phyloP scores from a whole-genome alignment of 257 asterid species.

The Solanum arcanum region DNA sequence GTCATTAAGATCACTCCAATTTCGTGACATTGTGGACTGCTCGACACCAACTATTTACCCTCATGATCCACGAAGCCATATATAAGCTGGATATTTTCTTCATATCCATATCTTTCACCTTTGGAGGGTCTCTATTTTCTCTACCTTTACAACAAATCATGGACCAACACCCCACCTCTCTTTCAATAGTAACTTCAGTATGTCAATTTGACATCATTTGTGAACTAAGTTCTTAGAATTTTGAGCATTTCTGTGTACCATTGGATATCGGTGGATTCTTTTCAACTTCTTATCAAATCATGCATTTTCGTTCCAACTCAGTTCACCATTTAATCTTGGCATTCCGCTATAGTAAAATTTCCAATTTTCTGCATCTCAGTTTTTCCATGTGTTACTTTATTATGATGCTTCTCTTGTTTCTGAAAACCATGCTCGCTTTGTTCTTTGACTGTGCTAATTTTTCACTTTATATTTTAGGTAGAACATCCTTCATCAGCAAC shows the following conservation, averaged over 20 bases:
- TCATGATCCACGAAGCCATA: background rate
- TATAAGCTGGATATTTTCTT: background rate
- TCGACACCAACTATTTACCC: background rate
- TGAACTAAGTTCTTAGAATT: background rate
- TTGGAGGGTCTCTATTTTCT: background rate
- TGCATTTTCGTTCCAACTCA: background rate
- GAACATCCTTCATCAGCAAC: slow-evolving; percentile 52
- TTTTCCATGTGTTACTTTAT: background rate
- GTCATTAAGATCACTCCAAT: background rate
- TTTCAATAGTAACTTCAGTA: background rate
- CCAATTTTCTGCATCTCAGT: background rate
- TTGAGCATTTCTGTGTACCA: background rate
- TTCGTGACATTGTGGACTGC: background rate
- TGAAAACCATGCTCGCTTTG: background rate
- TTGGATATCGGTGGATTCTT: background rate
- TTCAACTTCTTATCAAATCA: background rate
- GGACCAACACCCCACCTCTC: background rate
- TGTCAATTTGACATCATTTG: background rate
- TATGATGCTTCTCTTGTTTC: background rate
- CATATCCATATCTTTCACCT: background rate
- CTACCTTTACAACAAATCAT: background rate
- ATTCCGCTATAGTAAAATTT: background rate
- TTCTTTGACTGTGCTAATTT: background rate
- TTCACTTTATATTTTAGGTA: slow-evolving; percentile 29
- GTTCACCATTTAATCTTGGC: background rate